These are phyloP conservation scores for Omphalea diandra DNA, from an alignment of 441 rosid species.

Conservation along the genomic window DNA sequence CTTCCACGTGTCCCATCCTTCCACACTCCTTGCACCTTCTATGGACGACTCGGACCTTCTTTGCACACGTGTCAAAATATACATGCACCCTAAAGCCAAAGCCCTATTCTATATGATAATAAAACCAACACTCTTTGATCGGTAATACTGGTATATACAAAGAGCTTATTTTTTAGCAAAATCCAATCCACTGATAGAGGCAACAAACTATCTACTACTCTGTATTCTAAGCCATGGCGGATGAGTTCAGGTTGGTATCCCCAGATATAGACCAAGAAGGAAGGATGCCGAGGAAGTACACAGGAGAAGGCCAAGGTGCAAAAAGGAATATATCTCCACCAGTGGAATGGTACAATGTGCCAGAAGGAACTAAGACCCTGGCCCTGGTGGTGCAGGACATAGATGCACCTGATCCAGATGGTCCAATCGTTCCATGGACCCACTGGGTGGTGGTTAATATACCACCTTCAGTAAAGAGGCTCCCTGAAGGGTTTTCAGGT, in stretches of 20 bases:
- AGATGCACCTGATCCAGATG: constrained; percentile 69
- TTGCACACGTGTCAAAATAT: constrained; percentile 24
- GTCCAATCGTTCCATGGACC: constrained; percentile 76
- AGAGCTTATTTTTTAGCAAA: too few species aligned
- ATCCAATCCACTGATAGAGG: too few species aligned
- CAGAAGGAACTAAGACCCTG: constrained; percentile 55
- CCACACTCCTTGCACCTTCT: constrained; percentile 18
- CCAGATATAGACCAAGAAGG: constrained; percentile 39
- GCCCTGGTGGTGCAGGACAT: constrained; percentile 80
- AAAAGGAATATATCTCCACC: constrained; percentile 43
- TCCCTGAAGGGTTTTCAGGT: constrained; percentile 70
- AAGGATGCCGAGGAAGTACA: constrained; percentile 46
- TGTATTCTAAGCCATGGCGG: constrained; percentile 24
- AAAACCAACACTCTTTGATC: too few species aligned
- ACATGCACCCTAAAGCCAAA: too few species aligned
- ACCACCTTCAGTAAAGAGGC: constrained; percentile 55
- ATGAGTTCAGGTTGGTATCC: constrained; percentile 45
- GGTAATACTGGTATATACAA: too few species aligned
- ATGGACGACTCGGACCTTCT: constrained; percentile 29
- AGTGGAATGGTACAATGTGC: constrained; percentile 69
- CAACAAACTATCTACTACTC: too few species aligned
- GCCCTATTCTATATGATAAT: not conserved
- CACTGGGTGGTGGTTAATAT: constrained; percentile 71
- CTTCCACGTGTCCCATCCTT: constrained; percentile 19
- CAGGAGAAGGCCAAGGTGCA: constrained; percentile 56